These are phyloP conservation scores for Ormosia semicastrata DNA, from an alignment of 306 rosid genomes.

Conservation along the genomic window DNA sequence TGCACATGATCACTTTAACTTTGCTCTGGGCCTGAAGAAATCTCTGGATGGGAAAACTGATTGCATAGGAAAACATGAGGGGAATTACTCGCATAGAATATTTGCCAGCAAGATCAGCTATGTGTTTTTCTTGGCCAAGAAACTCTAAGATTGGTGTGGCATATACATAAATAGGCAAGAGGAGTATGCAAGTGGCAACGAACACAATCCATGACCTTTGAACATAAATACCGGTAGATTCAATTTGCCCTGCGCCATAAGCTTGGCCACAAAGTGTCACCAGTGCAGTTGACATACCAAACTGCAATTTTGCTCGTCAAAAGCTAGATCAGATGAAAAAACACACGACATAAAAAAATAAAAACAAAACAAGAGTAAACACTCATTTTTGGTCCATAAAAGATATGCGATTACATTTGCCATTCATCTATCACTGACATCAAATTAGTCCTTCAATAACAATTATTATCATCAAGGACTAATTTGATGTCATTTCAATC, in stretches of 20 bases:
- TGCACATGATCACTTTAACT: slow-evolving; percentile 52
- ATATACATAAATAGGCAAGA: slow-evolving; percentile 53
- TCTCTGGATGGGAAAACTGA: slow-evolving; percentile 48
- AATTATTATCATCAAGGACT: too few relatives aligned
- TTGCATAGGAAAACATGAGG: slow-evolving; percentile 54
- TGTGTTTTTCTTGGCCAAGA: slow-evolving; percentile 62
- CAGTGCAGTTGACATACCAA: slow-evolving; percentile 71
- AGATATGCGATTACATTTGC: too few relatives aligned
- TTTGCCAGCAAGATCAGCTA: slow-evolving; percentile 60
- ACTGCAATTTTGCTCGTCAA: slow-evolving; percentile 12
- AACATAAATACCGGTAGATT: slow-evolving; percentile 60
- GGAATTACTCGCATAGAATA: slow-evolving; percentile 55
- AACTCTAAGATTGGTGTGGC: slow-evolving; percentile 59
- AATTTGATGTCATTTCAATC: too few relatives aligned
- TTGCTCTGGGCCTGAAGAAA: slow-evolving; percentile 78
- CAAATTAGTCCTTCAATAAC: neutral
- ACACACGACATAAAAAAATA: neutral
- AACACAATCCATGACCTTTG: slow-evolving; percentile 72
- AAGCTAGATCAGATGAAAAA: slow-evolving; percentile 11
- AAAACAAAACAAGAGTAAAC: neutral
- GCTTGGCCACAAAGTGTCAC: slow-evolving; percentile 86
- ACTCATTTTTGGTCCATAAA: too few relatives aligned
- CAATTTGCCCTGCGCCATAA: slow-evolving; percentile 66
- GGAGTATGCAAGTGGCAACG: slow-evolving; percentile 31
- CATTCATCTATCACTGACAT: too few relatives aligned